phyloP scores from a whole-genome alignment of 192 early-diverging fungal genomes.

The Backusella liffmaniae region DNA sequence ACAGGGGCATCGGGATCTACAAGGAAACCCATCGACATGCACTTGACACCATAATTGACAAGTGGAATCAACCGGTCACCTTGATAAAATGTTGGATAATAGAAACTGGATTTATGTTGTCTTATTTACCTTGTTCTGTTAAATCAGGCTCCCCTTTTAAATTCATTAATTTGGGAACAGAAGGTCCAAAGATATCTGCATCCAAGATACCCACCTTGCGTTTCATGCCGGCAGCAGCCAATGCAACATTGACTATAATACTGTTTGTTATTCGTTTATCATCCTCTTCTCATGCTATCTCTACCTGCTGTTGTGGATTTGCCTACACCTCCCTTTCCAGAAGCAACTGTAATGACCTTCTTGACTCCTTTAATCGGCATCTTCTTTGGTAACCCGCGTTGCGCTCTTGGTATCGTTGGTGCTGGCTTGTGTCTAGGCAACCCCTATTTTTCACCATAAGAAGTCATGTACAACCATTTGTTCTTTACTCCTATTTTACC shows the following conservation, averaged over 20 bases:
- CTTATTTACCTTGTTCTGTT: conserved; percentile 46
- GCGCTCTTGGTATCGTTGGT: conserved; percentile 50
- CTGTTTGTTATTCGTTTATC: not conserved
- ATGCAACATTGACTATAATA: conserved; percentile 68
- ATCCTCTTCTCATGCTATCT: not conserved
- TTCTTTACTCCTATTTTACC: conserved; percentile 27
- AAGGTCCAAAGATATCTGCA: conserved; percentile 93
- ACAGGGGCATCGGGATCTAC: conserved; percentile 70
- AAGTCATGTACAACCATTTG: not conserved
- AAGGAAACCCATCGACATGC: conserved; percentile 93
- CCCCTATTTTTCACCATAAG: conserved; percentile 26
- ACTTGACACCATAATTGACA: conserved; percentile 82
- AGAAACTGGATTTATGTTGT: not conserved
- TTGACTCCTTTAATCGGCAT: conserved; percentile 68
- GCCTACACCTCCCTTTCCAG: conserved; percentile 91
- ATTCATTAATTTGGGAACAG: conserved; percentile 83
- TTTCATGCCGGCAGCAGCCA: conserved; percentile 60
- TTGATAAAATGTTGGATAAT: not conserved
- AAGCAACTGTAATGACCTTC: conserved; percentile 78
- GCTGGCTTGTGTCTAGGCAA: conserved; percentile 43
- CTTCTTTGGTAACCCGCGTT: conserved; percentile 71
- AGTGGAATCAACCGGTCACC: conserved; percentile 65
- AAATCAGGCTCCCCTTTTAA: conserved; percentile 70
- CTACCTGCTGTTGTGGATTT: conserved; percentile 85
- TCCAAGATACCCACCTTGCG: conserved; percentile 75